A percentile compares a stretch with the other conserved stretches of the same genome.
Evolutionary conservation across 495 filamentous ascomycete species (phyloP).

Genomic region (Penicillium coffeae): DNA sequence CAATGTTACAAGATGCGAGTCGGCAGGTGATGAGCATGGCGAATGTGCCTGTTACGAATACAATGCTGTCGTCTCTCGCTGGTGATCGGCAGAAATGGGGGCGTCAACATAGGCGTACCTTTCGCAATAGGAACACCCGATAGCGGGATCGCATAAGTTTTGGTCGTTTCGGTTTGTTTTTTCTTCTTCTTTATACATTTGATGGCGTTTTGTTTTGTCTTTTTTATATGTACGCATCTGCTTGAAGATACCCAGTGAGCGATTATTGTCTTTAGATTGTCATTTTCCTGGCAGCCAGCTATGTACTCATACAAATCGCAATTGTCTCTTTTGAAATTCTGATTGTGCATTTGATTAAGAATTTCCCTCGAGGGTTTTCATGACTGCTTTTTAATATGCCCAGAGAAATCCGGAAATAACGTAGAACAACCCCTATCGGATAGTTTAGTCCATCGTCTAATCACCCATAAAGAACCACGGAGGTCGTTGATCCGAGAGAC

Average conservation of each 20-base stretch:
- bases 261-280: not conserved
- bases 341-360: no score
- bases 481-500: constrained; percentile 37
- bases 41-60: not conserved
- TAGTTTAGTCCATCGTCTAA: no score
- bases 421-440: no score
- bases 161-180: no score
- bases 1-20: not conserved
- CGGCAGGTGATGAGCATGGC: not conserved
- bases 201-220: not conserved
- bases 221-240: not conserved
- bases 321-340: no score
- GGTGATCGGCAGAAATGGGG: not conserved
- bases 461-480: constrained; percentile 54
- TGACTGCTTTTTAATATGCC: no score
- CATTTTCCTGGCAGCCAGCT: no score
- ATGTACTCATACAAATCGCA: no score
- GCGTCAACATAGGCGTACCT: not conserved
- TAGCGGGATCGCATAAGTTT: no score
- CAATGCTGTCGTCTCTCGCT: not conserved
- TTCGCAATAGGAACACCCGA: no score
- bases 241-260: not conserved
- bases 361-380: no score
- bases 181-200: not conserved
- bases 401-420: not conserved